Evolutionary conservation across 1,284 basidiomycete species (phyloP).

Genomic region (Malassezia furfur): DNA sequence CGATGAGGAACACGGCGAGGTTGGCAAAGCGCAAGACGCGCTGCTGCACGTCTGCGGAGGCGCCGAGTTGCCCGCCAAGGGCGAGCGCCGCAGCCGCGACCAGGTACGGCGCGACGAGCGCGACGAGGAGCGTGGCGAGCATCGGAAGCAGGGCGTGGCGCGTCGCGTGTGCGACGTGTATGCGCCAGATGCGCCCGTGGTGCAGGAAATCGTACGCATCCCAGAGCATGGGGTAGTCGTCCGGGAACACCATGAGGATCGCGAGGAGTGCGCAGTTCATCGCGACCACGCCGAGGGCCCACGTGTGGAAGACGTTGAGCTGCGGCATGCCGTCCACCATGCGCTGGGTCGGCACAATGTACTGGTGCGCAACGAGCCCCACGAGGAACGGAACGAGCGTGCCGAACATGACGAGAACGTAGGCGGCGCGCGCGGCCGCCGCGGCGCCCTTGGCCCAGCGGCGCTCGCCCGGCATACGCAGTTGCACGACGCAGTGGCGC

Average conservation of each 20-base stretch:
- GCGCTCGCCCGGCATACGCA: neutral
- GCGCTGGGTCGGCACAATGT: constrained; percentile 19
- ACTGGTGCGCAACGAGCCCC: constrained; percentile 24
- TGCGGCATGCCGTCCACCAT: constrained; percentile 13
- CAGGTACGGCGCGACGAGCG: neutral
- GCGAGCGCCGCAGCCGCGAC: neutral
- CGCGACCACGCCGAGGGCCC: constrained; percentile 26
- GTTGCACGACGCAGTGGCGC: neutral
- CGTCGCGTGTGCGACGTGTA: neutral
- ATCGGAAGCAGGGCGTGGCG: constrained; percentile 12
- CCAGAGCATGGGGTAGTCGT: constrained; percentile 7
- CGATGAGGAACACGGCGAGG: neutral
- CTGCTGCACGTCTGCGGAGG: neutral
- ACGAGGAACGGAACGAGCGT: constrained; percentile 20
- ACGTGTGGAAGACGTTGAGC: constrained; percentile 21
- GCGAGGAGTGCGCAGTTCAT: constrained; percentile 16
- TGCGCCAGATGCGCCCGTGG: constrained; percentile 5
- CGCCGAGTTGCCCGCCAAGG: neutral
- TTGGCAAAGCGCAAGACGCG: neutral
- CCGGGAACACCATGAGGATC: neutral
- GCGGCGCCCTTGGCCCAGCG: neutral
- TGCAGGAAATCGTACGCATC: constrained; percentile 11
- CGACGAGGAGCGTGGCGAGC: neutral
- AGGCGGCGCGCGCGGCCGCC: constrained; percentile 1
- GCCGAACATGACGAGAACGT: constrained; percentile 16